Base-by-base conservation (phyloP, 1,139 yeast genomes). In the Yarrowia galli region DNA sequence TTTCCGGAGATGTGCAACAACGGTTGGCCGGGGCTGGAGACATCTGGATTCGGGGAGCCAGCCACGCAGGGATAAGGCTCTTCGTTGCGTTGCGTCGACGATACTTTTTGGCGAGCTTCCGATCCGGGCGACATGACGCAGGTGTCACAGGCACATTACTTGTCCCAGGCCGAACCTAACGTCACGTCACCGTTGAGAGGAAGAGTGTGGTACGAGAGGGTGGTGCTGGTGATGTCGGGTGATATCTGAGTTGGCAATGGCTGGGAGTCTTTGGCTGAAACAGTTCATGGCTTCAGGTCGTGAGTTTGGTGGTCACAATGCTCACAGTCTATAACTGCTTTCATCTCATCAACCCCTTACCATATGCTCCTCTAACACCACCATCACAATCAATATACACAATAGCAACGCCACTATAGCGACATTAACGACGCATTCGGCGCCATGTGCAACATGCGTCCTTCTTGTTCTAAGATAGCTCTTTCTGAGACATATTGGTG, bases 11-110 rank as follows among this genome's bases (percentile, higher is more conserved):
- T 46, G 20, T 23, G 4, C 20, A 16, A 48, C 20, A 28, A 28
- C 32, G 32, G 32, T 13, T 6, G 2, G 13, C 25, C 6, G 8
- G 28, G 23, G 42, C 42, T 51, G 58, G 25, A 7, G 15, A 1
- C 15, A 9, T 10, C 28, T 13, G n/a, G n/a, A n/a, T 22, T 9
- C 58, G 18, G 42, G 38, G 3, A 15, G 1, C 22, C 40, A 18
- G 56, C 23, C 38, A 53, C 60, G 45, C 60, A 53, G 60, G 43
- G 60, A 53, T 38, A 36, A 36, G 20, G 58, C 22, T 42, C n/a
- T 23, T 22, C 3, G 15, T 28, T 25, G 36, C 9, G 15, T 28
- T 25, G 36, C 22, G 10, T 48, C 32, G 51, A 25, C 51, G 35
- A 23, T 46, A 9, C 35, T 18, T 28, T n/a, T 28, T 28, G 38